These are phyloP conservation scores for Podosphaera fusca DNA, from an alignment of 2,329 filamentous ascomycete species.

Conservation along the genomic window DNA sequence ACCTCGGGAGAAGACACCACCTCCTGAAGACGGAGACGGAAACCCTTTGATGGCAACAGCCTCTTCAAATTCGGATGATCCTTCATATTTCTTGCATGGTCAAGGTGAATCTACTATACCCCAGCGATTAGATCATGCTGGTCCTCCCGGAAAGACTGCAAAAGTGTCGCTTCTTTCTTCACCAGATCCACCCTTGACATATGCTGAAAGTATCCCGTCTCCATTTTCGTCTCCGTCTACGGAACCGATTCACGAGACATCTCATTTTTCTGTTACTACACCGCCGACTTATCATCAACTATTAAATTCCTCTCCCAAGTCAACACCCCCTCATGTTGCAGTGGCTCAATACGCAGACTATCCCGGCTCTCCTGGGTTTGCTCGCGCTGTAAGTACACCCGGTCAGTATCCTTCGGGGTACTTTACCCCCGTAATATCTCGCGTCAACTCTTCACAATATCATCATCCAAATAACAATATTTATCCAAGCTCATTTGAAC, in stretches of 20 bases:
- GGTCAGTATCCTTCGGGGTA: slow-evolving; percentile 17
- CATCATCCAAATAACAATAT: slow-evolving; percentile 18
- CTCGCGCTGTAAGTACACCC: slow-evolving; percentile 18
- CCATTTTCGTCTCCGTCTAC: neutral
- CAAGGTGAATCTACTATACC: slow-evolving; percentile 2
- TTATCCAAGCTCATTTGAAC: slow-evolving; percentile 19
- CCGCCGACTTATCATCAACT: slow-evolving; percentile 7
- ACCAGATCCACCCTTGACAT: slow-evolving; percentile 3
- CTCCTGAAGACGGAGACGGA: slow-evolving; percentile 40
- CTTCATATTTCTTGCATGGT: neutral
- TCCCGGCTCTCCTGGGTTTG: slow-evolving; percentile 22
- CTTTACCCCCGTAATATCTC: slow-evolving; percentile 4
- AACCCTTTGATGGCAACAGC: slow-evolving; percentile 36
- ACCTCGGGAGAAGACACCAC: slow-evolving; percentile 58
- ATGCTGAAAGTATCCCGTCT: slow-evolving; percentile 3
- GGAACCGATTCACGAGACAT: neutral
- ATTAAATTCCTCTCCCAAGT: neutral
- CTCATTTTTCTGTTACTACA: slow-evolving; percentile 2
- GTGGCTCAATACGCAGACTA: slow-evolving; percentile 23
- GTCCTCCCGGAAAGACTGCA: slow-evolving; percentile 19
- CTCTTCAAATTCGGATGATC: slow-evolving; percentile 22
- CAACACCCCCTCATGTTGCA: slow-evolving; percentile 6
- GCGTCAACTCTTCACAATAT: slow-evolving; percentile 26
- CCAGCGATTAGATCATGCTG: slow-evolving; percentile 5
- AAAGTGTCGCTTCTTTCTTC: slow-evolving; percentile 9